Conservation (phyloP, 192 early-diverging fungal species). For the Linnemannia exigua region DNA sequence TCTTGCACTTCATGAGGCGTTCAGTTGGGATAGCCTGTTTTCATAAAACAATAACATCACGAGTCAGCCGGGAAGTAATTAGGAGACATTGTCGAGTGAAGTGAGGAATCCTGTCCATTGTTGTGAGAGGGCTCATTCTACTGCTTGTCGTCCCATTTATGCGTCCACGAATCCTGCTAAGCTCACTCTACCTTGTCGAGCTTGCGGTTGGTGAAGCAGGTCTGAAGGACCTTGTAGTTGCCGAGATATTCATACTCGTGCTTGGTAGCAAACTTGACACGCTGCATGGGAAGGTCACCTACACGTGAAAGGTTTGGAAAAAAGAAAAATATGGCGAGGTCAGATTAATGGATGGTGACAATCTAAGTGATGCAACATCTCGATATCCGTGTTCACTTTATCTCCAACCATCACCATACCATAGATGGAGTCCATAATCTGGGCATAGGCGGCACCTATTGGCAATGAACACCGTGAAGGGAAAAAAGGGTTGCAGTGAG, state of each 20-base stretch:
- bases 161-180: conserved; percentile 5
- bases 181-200: conserved; percentile 83
- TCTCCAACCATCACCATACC: conserved; percentile 57
- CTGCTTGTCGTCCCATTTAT: neutral
- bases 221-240: conserved; percentile 97
- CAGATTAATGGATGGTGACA: neutral
- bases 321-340: neutral
- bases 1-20: conserved; percentile 92
- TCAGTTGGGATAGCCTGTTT: conserved; percentile 87
- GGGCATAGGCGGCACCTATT: conserved; percentile 76
- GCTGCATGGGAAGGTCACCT: conserved; percentile 85
- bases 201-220: conserved; percentile 89
- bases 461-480: neutral
- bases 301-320: conserved; percentile 22
- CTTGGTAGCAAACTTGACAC: conserved; percentile 96
- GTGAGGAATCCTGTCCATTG: neutral
- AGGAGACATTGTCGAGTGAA: neutral
- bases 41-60: neutral
- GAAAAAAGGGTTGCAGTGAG: neutral
- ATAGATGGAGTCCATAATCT: conserved; percentile 80
- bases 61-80: neutral
- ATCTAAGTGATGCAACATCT: neutral
- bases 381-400: neutral
- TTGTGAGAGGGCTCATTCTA: neutral
- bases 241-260: conserved; percentile 96